Evolutionary conservation across 2,329 filamentous ascomycete genomes (phyloP), one percentile per base, ranked within the genome.

Genomic region (Fusarium nematophilum): DNA sequence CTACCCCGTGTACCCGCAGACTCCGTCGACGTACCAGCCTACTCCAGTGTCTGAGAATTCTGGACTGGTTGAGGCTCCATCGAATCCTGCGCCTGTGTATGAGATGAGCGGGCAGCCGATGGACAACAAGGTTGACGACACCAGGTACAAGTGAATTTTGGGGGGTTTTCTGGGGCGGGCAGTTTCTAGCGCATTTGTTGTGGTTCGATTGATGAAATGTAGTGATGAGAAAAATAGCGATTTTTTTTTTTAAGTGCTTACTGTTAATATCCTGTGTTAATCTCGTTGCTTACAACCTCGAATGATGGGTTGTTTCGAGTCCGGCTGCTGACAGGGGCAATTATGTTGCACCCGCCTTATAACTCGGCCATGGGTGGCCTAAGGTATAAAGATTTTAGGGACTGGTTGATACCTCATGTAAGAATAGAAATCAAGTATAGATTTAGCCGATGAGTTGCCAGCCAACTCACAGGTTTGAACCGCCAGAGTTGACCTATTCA

Each of bases 231-330:
- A n/a, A 6, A 26, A 10, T 23, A 18, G 34, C 23, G 9, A 26
- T 18, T 18, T 25, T 26, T 18, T 25, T 26, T 34, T 44, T 42
- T 23, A 59, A 59, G 49, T 59, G 55, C 48, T 59, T 49, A 49
- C 49, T 18, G 26, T 18, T 18, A 43, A 40, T 13, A 37, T 39
- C 31, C 21, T 21, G 21, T 6, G 21, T 21, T 21, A 21, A 21
- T 21, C 21, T 21, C 21, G 21, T 21, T 21, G 21, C 21, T 21
- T 21, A 21, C 21, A 6, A 21, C 21, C 21, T 21, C 21, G 21
- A 21, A 21, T 21, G n/a, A n/a, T n/a, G n/a, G n/a, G 21, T 21
- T 21, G 21, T 21, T 21, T 21, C 21, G 21, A 21, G 21, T n/a
- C n/a, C n/a, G n/a, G n/a, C n/a, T n/a, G 21, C 21, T 21, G 21